phyloP scores from a whole-genome alignment of 163 green algal genomes.

The Prototheca cutis region DNA sequence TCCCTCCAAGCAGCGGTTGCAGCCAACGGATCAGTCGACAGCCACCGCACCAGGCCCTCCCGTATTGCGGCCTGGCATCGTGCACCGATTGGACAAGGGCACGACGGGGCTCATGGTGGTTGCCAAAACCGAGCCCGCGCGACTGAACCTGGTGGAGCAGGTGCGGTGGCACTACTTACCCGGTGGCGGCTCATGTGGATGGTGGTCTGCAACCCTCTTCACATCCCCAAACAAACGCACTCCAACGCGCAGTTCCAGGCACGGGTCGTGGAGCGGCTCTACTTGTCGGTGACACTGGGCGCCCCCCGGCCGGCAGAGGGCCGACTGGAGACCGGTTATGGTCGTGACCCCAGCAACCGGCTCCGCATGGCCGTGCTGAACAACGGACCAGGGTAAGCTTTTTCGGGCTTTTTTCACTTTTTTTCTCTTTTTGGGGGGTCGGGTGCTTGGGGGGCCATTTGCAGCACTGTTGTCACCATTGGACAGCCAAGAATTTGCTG shows the following conservation, averaged over 20 bases:
- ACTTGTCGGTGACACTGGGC: constrained; percentile 35
- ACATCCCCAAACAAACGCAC: neutral
- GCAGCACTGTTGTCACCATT: too few relatives aligned
- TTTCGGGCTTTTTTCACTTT: constrained; percentile 26
- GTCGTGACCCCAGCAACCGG: constrained; percentile 51
- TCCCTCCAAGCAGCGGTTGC: too few relatives aligned
- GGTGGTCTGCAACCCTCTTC: constrained; percentile 6
- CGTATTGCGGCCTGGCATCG: constrained; percentile 83
- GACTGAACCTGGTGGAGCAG: constrained; percentile 13
- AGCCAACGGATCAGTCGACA: too few relatives aligned
- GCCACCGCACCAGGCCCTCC: neutral
- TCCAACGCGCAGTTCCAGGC: constrained; percentile 23
- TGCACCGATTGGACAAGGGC: constrained; percentile 92
- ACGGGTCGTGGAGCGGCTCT: constrained; percentile 35
- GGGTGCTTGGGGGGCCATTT: too few relatives aligned
- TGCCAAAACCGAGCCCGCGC: constrained; percentile 63
- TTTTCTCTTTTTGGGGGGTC: too few relatives aligned
- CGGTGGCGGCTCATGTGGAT: too few relatives aligned
- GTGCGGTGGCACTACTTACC: neutral
- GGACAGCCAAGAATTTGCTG: too few relatives aligned
- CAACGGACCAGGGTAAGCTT: too few relatives aligned
- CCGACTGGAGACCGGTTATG: constrained; percentile 59
- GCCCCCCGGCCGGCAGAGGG: constrained; percentile 15
- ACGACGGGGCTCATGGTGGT: constrained; percentile 91
- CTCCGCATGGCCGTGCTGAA: constrained; percentile 75